Evolutionary conservation across 176 grass and related monocot genomes (phyloP).

Genomic region (Avena sativa): DNA sequence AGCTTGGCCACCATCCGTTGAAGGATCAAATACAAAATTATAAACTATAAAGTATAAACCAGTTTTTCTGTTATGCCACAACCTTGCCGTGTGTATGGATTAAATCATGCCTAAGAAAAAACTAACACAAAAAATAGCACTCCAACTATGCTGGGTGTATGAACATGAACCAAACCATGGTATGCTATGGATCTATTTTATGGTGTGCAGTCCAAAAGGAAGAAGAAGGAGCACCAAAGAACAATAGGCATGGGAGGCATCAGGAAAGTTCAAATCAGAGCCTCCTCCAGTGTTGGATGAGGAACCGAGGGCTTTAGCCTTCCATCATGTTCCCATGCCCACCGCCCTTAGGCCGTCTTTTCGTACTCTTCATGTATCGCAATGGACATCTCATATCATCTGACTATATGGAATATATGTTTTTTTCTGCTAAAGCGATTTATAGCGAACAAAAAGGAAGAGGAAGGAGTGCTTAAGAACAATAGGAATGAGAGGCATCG

Average conservation of each 20-base stretch:
- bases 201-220: conserved; percentile 17
- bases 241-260: conserved; percentile 39
- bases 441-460: neutral
- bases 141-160: neutral
- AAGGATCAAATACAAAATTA: neutral
- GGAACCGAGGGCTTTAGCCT: neutral
- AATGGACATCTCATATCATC: neutral
- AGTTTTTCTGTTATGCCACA: neutral
- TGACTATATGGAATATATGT: neutral
- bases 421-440: neutral
- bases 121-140: neutral
- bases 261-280: conserved; percentile 16
- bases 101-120: neutral
- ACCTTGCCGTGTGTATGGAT: neutral
- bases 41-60: neutral
- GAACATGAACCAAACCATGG: neutral
- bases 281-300: neutral
- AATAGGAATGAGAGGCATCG: too few species aligned
- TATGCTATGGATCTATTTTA: neutral
- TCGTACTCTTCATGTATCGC: neutral
- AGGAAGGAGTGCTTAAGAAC: too few species aligned
- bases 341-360: neutral
- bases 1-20: conserved; percentile 61
- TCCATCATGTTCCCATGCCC: conserved; percentile 1
- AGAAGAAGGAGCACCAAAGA: conserved; percentile 41